These are phyloP conservation scores for Phialemoniopsis sp. DNA, from an alignment of 2,329 filamentous ascomycete species.

Conservation along the genomic window DNA sequence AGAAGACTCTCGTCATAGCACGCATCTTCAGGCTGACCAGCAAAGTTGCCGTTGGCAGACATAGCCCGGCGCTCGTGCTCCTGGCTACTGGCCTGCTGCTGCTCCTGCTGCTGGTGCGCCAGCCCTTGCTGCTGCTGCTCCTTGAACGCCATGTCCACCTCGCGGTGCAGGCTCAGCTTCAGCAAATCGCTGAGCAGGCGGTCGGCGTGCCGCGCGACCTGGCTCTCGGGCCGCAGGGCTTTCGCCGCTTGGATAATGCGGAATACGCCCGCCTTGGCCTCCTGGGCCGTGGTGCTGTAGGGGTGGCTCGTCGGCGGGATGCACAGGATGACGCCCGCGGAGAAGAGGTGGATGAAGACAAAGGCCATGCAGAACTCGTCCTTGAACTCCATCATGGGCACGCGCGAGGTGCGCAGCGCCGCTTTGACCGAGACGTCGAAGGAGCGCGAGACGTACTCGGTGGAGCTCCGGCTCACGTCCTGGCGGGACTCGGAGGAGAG, in stretches of 20 bases:
- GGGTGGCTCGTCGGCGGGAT: slow-evolving; percentile 20
- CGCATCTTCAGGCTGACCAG: too few relatives aligned
- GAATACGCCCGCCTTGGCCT: slow-evolving; percentile 21
- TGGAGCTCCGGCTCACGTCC: slow-evolving; percentile 2
- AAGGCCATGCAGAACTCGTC: slow-evolving; percentile 14
- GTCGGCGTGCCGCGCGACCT: slow-evolving; percentile 18
- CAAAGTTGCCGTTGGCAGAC: neutral
- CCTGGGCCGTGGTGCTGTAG: slow-evolving; percentile 16
- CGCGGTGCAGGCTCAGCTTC: slow-evolving; percentile 12
- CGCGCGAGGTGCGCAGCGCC: slow-evolving; percentile 20
- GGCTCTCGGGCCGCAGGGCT: slow-evolving; percentile 13
- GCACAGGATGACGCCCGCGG: slow-evolving; percentile 19
- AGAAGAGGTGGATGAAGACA: slow-evolving; percentile 12
- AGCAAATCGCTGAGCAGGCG: slow-evolving; percentile 19
- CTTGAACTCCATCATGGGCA: slow-evolving; percentile 17
- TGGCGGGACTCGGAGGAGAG: slow-evolving; percentile 4
- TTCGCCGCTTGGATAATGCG: slow-evolving; percentile 19
- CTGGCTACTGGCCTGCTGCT: neutral
- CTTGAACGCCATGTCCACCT: slow-evolving; percentile 8
- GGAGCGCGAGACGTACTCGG: slow-evolving; percentile 4
- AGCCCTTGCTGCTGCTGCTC: neutral
- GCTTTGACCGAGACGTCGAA: slow-evolving; percentile 16
- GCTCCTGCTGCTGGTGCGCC: neutral
- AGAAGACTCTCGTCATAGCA: neutral
- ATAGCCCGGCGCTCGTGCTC: neutral